These are phyloP conservation scores for Xylaria palmicola DNA, from an alignment of 495 filamentous ascomycete genomes.

Conservation along the genomic window DNA sequence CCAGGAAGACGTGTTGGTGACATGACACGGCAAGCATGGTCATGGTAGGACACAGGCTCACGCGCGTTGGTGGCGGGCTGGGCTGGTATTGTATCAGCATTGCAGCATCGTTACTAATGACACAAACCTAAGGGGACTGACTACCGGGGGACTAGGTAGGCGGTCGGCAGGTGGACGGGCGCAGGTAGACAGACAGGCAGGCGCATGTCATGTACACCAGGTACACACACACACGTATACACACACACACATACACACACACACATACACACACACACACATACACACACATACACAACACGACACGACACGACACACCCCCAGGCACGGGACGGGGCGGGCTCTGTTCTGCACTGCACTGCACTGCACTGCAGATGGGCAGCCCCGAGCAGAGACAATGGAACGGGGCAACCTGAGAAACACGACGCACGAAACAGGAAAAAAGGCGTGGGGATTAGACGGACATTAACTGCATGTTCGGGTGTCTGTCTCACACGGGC, in stretches of 20 bases:
- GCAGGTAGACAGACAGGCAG: background rate
- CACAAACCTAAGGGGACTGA: no score
- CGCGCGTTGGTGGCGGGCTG: slow-evolving; percentile 8
- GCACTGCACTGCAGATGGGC: no score
- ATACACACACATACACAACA: background rate
- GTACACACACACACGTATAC: background rate
- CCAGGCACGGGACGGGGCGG: background rate
- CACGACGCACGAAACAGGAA: background rate
- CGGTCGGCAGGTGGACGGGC: background rate
- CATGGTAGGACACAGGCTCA: background rate
- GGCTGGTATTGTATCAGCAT: slow-evolving; percentile 14
- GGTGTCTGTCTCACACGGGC: slow-evolving; percentile 6
- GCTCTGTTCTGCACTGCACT: no score
- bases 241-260: background rate
- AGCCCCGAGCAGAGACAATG: no score
- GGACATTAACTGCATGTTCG: slow-evolving; percentile 5
- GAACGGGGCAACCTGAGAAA: background rate
- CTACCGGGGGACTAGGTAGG: no score
- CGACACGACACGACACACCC: background rate
- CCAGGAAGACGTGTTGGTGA: slow-evolving; percentile 5
- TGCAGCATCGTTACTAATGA: slow-evolving; percentile 14
- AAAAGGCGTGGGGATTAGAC: slow-evolving; percentile 3
- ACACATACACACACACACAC: background rate
- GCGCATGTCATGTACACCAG: no score
- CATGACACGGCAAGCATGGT: slow-evolving; percentile 10